Conservation (phyloP, 495 filamentous ascomycete species). For the Cenococcum geophilum region DNA sequence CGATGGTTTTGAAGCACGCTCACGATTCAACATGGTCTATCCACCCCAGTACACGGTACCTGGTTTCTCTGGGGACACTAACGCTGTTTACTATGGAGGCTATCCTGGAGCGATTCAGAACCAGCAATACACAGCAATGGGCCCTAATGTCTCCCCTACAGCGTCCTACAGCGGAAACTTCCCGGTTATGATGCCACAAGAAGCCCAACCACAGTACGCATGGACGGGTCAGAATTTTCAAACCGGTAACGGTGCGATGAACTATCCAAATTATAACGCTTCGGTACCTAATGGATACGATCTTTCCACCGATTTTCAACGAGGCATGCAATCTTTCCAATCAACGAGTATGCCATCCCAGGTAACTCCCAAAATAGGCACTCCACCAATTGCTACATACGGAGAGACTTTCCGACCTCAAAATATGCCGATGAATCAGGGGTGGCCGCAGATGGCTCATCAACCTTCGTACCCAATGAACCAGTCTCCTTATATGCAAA, state of each 20-base stretch:
- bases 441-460: constrained; percentile 31
- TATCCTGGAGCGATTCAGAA: constrained; percentile 40
- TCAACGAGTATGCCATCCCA: constrained; percentile 18
- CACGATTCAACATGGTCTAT: constrained; percentile 72
- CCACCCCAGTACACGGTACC: constrained; percentile 41
- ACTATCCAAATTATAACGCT: constrained; percentile 13
- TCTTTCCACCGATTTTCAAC: constrained; percentile 35
- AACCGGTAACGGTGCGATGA: constrained; percentile 6
- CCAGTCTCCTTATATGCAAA: constrained; percentile 18
- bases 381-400: constrained; percentile 23
- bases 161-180: constrained; percentile 16
- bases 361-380: constrained; percentile 29
- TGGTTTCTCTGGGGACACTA: constrained; percentile 43
- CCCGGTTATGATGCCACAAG: constrained; percentile 25
- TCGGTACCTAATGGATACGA: constrained; percentile 30
- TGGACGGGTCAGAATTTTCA: constrained; percentile 23
- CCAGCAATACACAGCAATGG: constrained; percentile 21
- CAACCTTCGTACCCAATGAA: constrained; percentile 21
- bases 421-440: constrained; percentile 20
- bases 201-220: constrained; percentile 18
- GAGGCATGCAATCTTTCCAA: constrained; percentile 36
- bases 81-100: constrained; percentile 45
- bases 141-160: constrained; percentile 11
- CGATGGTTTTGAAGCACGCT: constrained; percentile 80
- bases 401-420: constrained; percentile 28